A percentile compares a stretch with the other conserved stretches of the same genome.
phyloP scores from a whole-genome alignment of 2,329 filamentous ascomycete species.

The Cercospora janseana region DNA sequence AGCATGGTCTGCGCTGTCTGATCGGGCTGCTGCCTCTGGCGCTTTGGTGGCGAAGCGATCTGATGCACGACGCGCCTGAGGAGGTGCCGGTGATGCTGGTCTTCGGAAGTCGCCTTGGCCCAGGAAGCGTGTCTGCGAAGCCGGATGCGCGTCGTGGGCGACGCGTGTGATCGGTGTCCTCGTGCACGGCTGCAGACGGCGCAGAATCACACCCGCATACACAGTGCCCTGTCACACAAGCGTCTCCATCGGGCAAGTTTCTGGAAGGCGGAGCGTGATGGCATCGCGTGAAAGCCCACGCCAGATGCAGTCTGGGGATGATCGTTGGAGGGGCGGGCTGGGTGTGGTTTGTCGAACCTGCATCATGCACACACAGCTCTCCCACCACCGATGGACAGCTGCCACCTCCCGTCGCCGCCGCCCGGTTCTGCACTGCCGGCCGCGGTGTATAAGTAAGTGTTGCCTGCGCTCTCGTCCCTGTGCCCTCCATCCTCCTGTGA shows the following conservation, averaged over 20 bases:
- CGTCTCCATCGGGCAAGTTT: conserved; percentile 6
- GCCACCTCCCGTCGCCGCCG: too few relatives aligned
- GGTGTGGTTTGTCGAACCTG: background rate
- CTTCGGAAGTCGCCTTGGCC: background rate
- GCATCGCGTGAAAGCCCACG: conserved; percentile 7
- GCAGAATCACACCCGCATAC: too few relatives aligned
- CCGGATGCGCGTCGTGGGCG: conserved; percentile 1
- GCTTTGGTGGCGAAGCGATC: background rate
- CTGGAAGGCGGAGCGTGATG: conserved; percentile 6
- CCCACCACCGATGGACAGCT: conserved; percentile 6
- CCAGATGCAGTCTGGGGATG: too few relatives aligned
- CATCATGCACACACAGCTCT: conserved; percentile 5
- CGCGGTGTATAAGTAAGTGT: background rate
- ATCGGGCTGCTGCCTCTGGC: background rate
- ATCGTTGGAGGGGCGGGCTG: background rate
- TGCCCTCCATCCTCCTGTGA: background rate
- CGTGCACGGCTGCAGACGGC: too few relatives aligned
- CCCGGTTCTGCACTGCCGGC: conserved; percentile 7
- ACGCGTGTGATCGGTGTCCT: conserved; percentile 2
- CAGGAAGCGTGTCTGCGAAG: background rate
- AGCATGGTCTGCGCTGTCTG: conserved; percentile 62
- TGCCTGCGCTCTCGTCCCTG: background rate
- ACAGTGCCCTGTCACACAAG: too few relatives aligned
- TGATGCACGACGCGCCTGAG: background rate
- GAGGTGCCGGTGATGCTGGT: background rate